phyloP scores from a whole-genome alignment of 441 rosid species.

The Macaranga tanarius region DNA sequence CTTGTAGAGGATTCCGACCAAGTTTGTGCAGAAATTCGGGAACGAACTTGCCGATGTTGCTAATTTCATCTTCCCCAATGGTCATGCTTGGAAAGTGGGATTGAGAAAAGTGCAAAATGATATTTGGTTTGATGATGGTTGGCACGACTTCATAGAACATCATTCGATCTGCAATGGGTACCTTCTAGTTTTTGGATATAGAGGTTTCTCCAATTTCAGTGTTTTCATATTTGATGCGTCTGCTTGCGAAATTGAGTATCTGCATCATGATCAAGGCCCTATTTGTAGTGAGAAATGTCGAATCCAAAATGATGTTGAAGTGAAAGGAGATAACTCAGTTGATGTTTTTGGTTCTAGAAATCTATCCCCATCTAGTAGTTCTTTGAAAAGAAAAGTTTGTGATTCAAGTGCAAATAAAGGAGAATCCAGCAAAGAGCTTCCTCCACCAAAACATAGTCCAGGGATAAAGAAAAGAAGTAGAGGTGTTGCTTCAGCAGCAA shows the following conservation, averaged over 20 bases:
- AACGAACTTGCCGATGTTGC: constrained; percentile 30
- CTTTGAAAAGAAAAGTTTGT: constrained; percentile 10
- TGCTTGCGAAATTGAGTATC: constrained; percentile 28
- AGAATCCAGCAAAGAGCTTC: background rate
- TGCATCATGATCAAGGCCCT: background rate
- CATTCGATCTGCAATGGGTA: constrained; percentile 25
- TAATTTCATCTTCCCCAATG: constrained; percentile 20
- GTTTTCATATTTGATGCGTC: constrained; percentile 20
- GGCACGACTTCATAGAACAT: constrained; percentile 30
- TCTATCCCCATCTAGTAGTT: background rate
- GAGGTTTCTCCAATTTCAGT: constrained; percentile 22
- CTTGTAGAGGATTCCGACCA: constrained; percentile 34
- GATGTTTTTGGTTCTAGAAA: background rate
- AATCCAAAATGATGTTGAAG: background rate
- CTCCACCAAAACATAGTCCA: background rate
- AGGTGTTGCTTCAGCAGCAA: background rate
- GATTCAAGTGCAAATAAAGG: background rate
- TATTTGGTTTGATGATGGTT: constrained; percentile 32
- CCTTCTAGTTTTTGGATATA: constrained; percentile 31
- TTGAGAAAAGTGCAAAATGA: constrained; percentile 10
- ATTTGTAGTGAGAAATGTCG: background rate
- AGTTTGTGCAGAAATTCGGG: constrained; percentile 25
- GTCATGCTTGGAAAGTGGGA: constrained; percentile 29
- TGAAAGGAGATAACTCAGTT: background rate
- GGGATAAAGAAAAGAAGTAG: background rate